Evolutionary conservation across 2,329 filamentous ascomycete genomes (phyloP), one percentile per base, ranked within the genome.

Genomic region (Fusarium sp.): DNA sequence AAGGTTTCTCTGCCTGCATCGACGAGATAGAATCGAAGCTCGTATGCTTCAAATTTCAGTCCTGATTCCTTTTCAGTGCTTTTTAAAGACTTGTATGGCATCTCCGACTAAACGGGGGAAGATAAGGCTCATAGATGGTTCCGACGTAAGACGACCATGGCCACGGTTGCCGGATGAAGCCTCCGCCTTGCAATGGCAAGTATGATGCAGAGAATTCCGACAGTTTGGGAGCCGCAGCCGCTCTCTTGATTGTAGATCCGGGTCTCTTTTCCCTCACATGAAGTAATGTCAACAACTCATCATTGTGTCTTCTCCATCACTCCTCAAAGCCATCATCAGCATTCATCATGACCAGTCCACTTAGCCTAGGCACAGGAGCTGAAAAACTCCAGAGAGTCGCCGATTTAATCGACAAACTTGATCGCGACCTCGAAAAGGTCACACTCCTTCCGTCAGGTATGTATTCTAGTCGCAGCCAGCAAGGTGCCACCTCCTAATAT

Each of bases 351-450:
- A 68, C 72, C 33, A 64, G 63, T 27, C 39, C 56, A 45, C 69
- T 80, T 48, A 82, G 81, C 64, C 79, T 78, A 62, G 80, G 83
- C 54, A 84, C 82, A 33, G 87, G 87, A 39, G 77, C 83, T 73
- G 85, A 86, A 69, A 95, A 95, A 84, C 86, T 93, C 66, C 86
- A 90, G 68, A 89, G 93, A 64, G 93, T 96, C 45, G 90, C 87
- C 18, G 85, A 86, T 63, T 84, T 97, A 18, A 84, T 97, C 74
- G 83, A 87, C 45, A 87, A 87, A 50, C 86, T 97, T 45, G 85
- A 86, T 8, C 81, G 87, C 60, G 93, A 96, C 80, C 83, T 95
- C 1, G 82, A 88, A 60, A 86, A 88, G n/a, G 85, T 86, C 58
- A 87, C 84, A 27, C 86, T 95, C 45, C 84, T 87, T 7, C 83